These are phyloP conservation scores for Phytophthora colocasiae DNA, from an alignment of 352 stramenopile species.

Conservation along the genomic window DNA sequence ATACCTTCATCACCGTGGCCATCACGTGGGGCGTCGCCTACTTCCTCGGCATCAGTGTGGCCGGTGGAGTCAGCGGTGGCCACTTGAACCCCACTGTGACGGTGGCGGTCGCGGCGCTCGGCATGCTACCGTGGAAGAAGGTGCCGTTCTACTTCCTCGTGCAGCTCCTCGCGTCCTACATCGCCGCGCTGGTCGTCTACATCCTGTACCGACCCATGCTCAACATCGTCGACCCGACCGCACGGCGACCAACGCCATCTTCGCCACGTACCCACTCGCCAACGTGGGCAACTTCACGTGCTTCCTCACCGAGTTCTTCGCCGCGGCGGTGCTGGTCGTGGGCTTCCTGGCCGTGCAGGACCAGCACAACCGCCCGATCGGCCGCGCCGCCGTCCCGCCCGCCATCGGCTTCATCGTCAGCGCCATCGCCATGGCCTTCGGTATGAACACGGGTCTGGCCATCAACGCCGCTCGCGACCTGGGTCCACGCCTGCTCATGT, in stretches of 20 bases:
- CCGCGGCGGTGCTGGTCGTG: slow-evolving; percentile 56
- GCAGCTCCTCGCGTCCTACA: slow-evolving; percentile 50
- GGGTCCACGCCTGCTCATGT: slow-evolving; percentile 67
- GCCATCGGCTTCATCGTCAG: slow-evolving; percentile 78
- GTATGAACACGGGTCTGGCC: slow-evolving; percentile 82
- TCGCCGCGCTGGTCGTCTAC: slow-evolving; percentile 47
- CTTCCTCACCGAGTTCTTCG: slow-evolving; percentile 52
- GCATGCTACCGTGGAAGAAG: slow-evolving; percentile 53
- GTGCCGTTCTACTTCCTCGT: slow-evolving; percentile 51
- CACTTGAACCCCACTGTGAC: slow-evolving; percentile 68
- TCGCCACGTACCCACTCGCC: slow-evolving; percentile 46
- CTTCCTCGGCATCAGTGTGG: slow-evolving; percentile 59
- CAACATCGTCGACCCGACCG: slow-evolving; percentile 45
- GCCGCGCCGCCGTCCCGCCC: slow-evolving; percentile 70
- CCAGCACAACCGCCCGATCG: slow-evolving; percentile 75
- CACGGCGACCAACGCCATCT: slow-evolving; percentile 40
- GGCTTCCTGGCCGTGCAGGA: slow-evolving; percentile 76
- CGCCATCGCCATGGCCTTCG: slow-evolving; percentile 78
- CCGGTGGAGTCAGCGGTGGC: slow-evolving; percentile 54
- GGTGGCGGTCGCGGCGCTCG: slow-evolving; percentile 47
- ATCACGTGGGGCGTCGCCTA: slow-evolving; percentile 63
- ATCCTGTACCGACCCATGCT: slow-evolving; percentile 58
- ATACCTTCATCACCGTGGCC: slow-evolving; percentile 60
- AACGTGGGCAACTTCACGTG: slow-evolving; percentile 43
- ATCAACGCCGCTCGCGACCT: slow-evolving; percentile 80